Percentiles rank a stretch among this genome's conserved stretches.
phyloP scores from a whole-genome alignment of 2,329 filamentous ascomycete species.

The Monosporascus cannonballus region DNA sequence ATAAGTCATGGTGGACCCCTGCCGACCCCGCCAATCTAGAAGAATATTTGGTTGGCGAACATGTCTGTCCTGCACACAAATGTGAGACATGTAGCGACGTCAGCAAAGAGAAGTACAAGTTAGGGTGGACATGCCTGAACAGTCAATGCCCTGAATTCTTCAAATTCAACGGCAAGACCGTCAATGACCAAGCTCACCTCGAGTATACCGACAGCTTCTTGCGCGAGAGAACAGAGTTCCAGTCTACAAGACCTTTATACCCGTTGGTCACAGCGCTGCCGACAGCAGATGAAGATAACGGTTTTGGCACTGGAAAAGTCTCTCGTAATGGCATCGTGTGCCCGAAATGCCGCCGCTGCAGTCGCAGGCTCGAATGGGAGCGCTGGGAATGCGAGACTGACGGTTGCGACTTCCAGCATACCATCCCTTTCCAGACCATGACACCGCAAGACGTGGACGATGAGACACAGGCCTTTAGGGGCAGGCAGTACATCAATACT shows the following conservation, averaged over 20 bases:
- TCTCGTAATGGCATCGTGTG: slow-evolving; percentile 63
- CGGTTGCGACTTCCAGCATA: slow-evolving; percentile 41
- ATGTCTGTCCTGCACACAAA: slow-evolving; percentile 12
- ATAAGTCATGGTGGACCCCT: slow-evolving; percentile 54
- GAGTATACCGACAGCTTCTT: slow-evolving; percentile 54
- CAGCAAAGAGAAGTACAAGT: slow-evolving; percentile 31
- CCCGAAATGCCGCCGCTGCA: slow-evolving; percentile 55
- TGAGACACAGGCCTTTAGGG: slow-evolving; percentile 6
- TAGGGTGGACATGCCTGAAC: slow-evolving; percentile 25
- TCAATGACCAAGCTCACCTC: slow-evolving; percentile 25
- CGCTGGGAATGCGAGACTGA: slow-evolving; percentile 54
- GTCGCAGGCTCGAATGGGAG: slow-evolving; percentile 52
- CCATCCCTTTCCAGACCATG: slow-evolving; percentile 19
- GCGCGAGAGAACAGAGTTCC: slow-evolving; percentile 41
- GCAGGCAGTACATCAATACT: background rate
- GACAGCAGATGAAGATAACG: slow-evolving; percentile 11
- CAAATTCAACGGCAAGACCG: slow-evolving; percentile 20
- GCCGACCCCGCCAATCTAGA: slow-evolving; percentile 21
- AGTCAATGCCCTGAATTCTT: slow-evolving; percentile 46
- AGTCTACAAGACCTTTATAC: slow-evolving; percentile 26
- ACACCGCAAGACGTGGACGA: slow-evolving; percentile 12
- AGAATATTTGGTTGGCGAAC: slow-evolving; percentile 24
- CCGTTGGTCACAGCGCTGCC: slow-evolving; percentile 31
- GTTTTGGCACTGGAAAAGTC: slow-evolving; percentile 39
- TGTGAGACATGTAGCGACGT: slow-evolving; percentile 35